phyloP scores from a whole-genome alignment of 257 asterid species.

The Ligustrum vulgare region DNA sequence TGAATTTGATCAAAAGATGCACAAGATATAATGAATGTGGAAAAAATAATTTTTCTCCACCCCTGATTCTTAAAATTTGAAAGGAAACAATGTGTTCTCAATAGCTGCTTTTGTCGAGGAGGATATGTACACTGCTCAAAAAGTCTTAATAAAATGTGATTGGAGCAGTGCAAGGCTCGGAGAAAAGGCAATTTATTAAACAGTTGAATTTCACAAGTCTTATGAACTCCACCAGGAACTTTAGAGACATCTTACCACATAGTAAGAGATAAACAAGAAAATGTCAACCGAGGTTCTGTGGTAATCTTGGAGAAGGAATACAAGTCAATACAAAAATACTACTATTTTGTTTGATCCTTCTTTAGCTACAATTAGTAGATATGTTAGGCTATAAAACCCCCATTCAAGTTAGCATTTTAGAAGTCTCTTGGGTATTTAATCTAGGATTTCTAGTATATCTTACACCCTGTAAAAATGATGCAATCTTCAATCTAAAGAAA shows the following conservation, averaged over 20 bases:
- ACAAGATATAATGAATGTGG: neutral
- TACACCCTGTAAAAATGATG: neutral
- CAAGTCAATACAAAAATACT: neutral
- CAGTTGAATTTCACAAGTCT: neutral
- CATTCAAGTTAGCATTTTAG: neutral
- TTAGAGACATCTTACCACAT: neutral
- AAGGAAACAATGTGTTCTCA: neutral
- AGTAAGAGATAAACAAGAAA: neutral
- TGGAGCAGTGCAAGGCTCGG: neutral
- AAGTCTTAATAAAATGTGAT: neutral
- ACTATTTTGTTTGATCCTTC: neutral
- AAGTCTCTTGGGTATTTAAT: neutral
- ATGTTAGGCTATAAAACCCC: neutral
- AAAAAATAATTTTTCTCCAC: neutral
- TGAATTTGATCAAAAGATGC: slow-evolving; percentile 6
- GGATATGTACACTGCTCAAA: neutral
- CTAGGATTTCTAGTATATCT: neutral
- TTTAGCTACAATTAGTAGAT: neutral
- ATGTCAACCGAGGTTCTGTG: neutral
- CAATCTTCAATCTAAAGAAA: neutral
- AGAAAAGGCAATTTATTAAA: too few relatives aligned
- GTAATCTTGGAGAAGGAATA: neutral
- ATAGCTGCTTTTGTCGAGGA: neutral
- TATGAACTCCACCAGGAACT: neutral
- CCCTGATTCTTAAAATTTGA: neutral